Evolutionary conservation across 2,329 filamentous ascomycete species (phyloP), one percentile per base, ranked within the genome.

Genomic region (Aureobasidium musti): DNA sequence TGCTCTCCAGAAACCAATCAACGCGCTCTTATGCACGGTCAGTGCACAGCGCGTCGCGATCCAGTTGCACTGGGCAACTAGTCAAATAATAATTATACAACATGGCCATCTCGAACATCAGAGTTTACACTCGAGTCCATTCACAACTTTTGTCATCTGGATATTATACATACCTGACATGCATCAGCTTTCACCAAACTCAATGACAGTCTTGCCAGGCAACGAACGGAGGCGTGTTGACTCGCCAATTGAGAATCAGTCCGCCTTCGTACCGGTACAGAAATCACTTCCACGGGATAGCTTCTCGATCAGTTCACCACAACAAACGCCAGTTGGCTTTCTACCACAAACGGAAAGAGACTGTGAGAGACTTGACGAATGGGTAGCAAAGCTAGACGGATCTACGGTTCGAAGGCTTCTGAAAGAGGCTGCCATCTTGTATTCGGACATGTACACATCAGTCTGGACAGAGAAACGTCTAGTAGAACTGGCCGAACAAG

Each of bases 401-500:
- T 35, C 50, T 13, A 53, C 30, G 35, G 28, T 53, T n/a, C 30
- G 50, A 37, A 53, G n/a, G 14, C 30, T 53, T 10, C 17, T 53
- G 17, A 53, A 53, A 19, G 50, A 53, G 17, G 50, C 50, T 35
- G 50, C 30, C n/a, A 53, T 28, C 2, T 26, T 35, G 28, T 30
- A 53, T 11, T 13, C 14, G 10, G 50, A 35, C 17, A 53, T 37
- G 50, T 37, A 35, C 28, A 33, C 30, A n/a, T 19, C 50, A 35
- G 50, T 53, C 50, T 53, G 50, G 50, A 37, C 30, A 19, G 50
- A 53, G 30, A 53, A 37, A 37, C 50, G 50, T 26, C 17, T 53
- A 30, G 28, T 37, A 35, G 30, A 53, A n/a, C n/a, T 53, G 28
- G 50, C 28, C 3, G 17, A 53, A 13, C 11, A 17, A 7, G 17